A percentile compares a stretch with the other conserved stretches of the same genome.
phyloP scores from a whole-genome alignment of 2,329 filamentous ascomycete genomes.

The Phoma sp. region DNA sequence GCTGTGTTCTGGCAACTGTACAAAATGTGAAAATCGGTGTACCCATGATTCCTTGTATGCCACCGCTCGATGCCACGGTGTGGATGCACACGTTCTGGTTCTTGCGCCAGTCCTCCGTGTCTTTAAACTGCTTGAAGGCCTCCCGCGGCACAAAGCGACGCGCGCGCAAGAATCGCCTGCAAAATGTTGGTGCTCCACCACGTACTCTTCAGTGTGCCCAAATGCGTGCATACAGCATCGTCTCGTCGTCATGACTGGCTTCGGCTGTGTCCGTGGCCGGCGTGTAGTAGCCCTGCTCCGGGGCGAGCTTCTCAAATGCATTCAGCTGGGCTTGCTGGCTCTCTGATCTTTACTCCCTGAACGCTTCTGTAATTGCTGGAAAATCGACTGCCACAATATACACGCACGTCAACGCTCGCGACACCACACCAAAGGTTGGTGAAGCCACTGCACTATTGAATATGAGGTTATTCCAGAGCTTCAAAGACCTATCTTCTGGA shows the following conservation, averaged over 20 bases:
- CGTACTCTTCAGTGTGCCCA: neutral
- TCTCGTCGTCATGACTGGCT: conserved; percentile 74
- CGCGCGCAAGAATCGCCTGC: conserved; percentile 83
- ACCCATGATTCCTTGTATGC: no score
- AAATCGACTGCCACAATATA: no score
- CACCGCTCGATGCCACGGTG: no score
- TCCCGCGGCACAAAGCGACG: conserved; percentile 79
- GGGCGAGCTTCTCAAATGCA: conserved; percentile 73
- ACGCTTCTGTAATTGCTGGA: no score
- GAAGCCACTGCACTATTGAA: no score
- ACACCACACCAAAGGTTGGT: no score
- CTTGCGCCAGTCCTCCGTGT: conserved; percentile 85
- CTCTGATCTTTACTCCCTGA: conserved; percentile 20
- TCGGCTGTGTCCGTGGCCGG: conserved; percentile 49
- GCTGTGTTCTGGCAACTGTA: no score
- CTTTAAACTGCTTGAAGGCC: conserved; percentile 82
- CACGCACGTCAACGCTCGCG: no score
- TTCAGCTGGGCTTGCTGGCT: conserved; percentile 70
- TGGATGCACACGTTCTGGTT: conserved; percentile 63
- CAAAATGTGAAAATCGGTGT: no score
- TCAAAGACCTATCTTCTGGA: no score
- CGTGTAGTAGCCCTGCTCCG: conserved; percentile 68
- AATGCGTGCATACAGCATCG: conserved; percentile 64
- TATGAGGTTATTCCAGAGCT: no score
- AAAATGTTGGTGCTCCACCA: conserved; percentile 33